Base-by-base conservation (phyloP, 805 yeast genomes). In the Saturnispora hagleri region DNA sequence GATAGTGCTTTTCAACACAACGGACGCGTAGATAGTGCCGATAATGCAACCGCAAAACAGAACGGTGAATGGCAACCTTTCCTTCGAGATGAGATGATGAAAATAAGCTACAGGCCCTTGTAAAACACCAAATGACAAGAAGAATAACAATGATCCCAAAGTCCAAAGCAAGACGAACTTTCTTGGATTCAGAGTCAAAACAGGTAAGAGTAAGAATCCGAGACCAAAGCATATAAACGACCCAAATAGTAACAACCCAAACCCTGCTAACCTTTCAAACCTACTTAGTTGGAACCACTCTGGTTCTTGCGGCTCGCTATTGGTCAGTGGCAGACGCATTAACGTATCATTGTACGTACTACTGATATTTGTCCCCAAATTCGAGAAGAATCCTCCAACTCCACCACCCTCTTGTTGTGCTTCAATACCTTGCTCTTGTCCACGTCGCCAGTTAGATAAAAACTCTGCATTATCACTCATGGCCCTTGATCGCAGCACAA, bases 101-200 rank as follows among this genome's bases (percentile, higher is more conserved):
- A 80, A 55, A 64, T 89, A 93, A 35, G 83, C 82, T n/a, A 80
- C 74, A 0, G 97, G 97, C 0, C 99, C 99, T 71, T 89, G 97
- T 22, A 91, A 70, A 18, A 89, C 80, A 1, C 96, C 97, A 69
- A 93, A 93, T 35, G 96, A 87, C 5, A 87, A 64, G 18, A 93
- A 87, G 68, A 93, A 91, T 44, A 93, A 69, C 13, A 93, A 63
- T 1, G 96, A 86, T 0, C 98, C 99, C 69, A 91, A 72, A 2
- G 96, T 81, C 98, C 99, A 93, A 34, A 85, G 63, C 58, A 82
- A 71, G 12, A 95, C 97, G 64, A 93, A 91, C 66, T 93, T 93
- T 47, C 95, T 75, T 15, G 98, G 99, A 59, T 86, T 84, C 48
- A 89, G 69, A 2, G 96, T 90, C 57, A 93, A 71, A 15, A 91